Percentiles rank a stretch among this genome's conserved stretches.
Conservation (phyloP, 2,329 filamentous ascomycete species). For the Metarhizium robertsii region DNA sequence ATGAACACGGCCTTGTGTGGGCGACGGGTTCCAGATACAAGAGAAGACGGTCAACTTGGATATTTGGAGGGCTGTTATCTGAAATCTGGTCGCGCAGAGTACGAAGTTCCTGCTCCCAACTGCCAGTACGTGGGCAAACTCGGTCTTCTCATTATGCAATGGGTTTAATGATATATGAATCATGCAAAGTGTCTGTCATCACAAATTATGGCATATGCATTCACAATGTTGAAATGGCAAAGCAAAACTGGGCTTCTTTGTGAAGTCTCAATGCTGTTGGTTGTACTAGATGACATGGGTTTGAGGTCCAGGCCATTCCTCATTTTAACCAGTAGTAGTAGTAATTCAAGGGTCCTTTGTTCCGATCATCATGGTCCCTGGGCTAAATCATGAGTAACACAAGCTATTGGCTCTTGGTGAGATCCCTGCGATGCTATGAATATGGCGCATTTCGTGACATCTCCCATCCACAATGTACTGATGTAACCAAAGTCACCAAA, state of each 20-base stretch:
- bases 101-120: no score
- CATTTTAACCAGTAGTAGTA: no score
- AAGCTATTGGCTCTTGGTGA: neutral
- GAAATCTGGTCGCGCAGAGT: no score
- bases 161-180: no score
- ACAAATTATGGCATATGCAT: no score
- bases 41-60: slow-evolving; percentile 3
- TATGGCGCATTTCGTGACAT: neutral
- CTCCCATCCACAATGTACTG: neutral
- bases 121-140: no score
- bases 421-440: neutral
- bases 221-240: no score
- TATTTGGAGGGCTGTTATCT: no score
- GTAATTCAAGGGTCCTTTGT: neutral
- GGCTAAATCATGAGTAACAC: neutral
- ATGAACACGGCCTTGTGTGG: slow-evolving; percentile 3
- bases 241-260: no score
- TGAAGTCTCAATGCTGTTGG: no score
- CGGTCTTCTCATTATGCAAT: no score
- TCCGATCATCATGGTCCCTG: neutral
- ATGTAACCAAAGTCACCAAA: neutral
- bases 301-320: neutral
- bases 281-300: neutral
- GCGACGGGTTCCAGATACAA: slow-evolving; percentile 3
- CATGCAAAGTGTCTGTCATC: no score